Base-by-base conservation (phyloP, 2,329 filamentous ascomycete species). In the Sclerotinia glacialis region DNA sequence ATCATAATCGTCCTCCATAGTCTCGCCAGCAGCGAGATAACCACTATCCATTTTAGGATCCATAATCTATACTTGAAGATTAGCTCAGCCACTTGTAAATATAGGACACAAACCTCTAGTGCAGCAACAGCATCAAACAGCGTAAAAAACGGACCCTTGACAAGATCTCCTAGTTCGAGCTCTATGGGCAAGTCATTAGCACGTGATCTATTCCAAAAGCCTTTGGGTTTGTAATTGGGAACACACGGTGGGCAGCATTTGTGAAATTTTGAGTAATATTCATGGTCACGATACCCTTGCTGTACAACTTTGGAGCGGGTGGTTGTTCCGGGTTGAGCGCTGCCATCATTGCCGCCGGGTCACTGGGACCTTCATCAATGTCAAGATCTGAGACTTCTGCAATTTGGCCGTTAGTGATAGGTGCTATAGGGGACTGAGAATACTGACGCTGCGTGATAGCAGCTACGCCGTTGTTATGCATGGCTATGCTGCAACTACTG, bases 1-100 rank as follows among this genome's bases (percentile, higher is more conserved):
- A 74, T 97, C 89, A 77, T 94, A 96, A 61, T 90, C 85, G 70
- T 94, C 89, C 68, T 96, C 91, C 44, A 94, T 85, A n/a, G 88
- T 87, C 74, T 97, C 92, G 40, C 89, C 90, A 9, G 89, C 86
- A 26, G 86, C 83, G 8, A 96, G 82, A 71, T 89, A 93, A 37
- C 95, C 95, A 75, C 92, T 97, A 78, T 99, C 95, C 95, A 99
- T 99, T 79, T 98, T 99, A 0, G 91, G 89, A 75, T 99, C 95
- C 92, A 97, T 97, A 73, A 99, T 97, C 95, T 99, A 74, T 63
- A 50, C 12, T 16, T 14, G 63, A 53, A 21, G 16, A 26, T 66
- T 21, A 66, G 55, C 47, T 12, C 21, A 53, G 26, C 37, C 21
- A 6, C 5, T 52, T 46, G 7, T 23, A n/a, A 34, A 18, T 47